These are phyloP conservation scores for Ramalina intermedia DNA, from an alignment of 495 filamentous ascomycete genomes.

Conservation along the genomic window DNA sequence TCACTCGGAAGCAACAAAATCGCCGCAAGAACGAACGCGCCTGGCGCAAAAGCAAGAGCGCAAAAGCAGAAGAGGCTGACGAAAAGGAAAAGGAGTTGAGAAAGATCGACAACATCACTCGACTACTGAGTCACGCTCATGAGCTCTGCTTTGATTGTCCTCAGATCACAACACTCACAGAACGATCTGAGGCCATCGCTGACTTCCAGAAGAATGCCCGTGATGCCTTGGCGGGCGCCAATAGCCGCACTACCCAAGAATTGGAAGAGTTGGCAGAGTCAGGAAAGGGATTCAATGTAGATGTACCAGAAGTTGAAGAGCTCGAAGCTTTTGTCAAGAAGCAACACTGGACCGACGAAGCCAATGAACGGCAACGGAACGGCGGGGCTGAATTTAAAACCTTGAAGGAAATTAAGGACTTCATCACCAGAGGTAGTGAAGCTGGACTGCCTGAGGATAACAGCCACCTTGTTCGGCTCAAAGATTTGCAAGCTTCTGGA, in stretches of 20 bases:
- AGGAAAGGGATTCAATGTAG: constrained; percentile 81
- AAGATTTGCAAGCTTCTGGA: constrained; percentile 58
- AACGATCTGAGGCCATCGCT: constrained; percentile 76
- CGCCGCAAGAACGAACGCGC: constrained; percentile 92
- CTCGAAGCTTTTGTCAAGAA: constrained; percentile 70
- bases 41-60: constrained; percentile 61
- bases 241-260: constrained; percentile 47
- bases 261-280: constrained; percentile 80
- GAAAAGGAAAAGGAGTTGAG: constrained; percentile 80
- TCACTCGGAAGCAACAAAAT: constrained; percentile 94
- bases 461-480: constrained; percentile 59
- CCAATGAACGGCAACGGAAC: constrained; percentile 26
- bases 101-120: constrained; percentile 78
- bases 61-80: constrained; percentile 68
- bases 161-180: constrained; percentile 75
- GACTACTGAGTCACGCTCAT: constrained; percentile 71
- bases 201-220: constrained; percentile 72
- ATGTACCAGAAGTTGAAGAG: constrained; percentile 81
- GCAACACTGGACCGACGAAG: constrained; percentile 78
- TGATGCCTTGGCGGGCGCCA: constrained; percentile 46
- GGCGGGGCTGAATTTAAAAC: constrained; percentile 43
- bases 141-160: constrained; percentile 87
- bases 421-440: constrained; percentile 61
- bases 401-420: constrained; percentile 60
- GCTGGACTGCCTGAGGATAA: constrained; percentile 65